Conservation (phyloP, 225 moss, liverwort and hornwort genomes). For the Rhytidiadelphus loreus region DNA sequence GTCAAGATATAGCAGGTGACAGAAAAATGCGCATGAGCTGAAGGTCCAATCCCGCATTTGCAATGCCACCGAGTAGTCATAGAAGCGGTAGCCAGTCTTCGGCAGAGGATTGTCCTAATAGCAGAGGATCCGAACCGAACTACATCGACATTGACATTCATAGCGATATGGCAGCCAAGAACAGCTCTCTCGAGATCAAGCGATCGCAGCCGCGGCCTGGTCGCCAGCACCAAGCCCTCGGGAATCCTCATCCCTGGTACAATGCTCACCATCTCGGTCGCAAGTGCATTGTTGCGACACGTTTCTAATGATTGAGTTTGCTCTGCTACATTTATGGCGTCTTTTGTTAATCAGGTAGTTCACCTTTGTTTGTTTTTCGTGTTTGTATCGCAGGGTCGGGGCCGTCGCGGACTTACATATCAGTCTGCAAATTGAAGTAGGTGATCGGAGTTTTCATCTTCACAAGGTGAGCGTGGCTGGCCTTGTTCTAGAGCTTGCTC, state of each 20-base stretch:
- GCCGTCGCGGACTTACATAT: slow-evolving; percentile 18
- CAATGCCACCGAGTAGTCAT: slow-evolving; percentile 22
- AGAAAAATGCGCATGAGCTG: not conserved
- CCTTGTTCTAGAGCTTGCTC: not conserved
- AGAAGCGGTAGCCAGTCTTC: not conserved
- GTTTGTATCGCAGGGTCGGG: slow-evolving; percentile 11
- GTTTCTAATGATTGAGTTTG: not conserved
- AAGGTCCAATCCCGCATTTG: not conserved
- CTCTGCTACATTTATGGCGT: not conserved
- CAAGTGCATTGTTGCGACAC: not conserved
- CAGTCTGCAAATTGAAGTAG: slow-evolving; percentile 26
- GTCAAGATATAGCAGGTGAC: not conserved
- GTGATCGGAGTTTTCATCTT: slow-evolving; percentile 14
- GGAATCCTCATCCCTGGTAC: slow-evolving; percentile 7
- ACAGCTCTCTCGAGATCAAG: not conserved
- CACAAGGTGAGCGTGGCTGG: slow-evolving; percentile 11
- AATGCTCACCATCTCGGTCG: not conserved
- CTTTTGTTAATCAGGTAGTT: not conserved
- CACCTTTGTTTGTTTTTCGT: not conserved
- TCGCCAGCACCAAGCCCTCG: not conserved
- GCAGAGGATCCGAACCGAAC: not conserved
- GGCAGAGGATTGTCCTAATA: not conserved
- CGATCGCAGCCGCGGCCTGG: not conserved
- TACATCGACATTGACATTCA: slow-evolving; percentile 25
- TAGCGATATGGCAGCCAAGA: slow-evolving; percentile 2